Evolutionary conservation across 1,284 basidiomycete genomes (phyloP), one percentile per base, ranked within the genome.

Genomic region (Puccinia coronata): DNA sequence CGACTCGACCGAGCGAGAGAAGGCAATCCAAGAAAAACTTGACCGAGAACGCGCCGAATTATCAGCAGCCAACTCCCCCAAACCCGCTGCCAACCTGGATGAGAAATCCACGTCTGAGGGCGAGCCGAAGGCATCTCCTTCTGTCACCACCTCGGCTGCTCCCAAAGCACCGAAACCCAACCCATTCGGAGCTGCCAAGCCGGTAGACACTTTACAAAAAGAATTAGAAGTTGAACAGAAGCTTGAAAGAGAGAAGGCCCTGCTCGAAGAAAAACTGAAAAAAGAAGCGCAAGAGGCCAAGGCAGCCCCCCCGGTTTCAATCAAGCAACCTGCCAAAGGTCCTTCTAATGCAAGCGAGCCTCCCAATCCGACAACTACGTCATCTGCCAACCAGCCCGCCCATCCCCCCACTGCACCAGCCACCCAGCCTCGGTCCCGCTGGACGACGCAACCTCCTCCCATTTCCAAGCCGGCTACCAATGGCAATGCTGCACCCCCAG

Each of bases 161-260:
- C 67, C 76, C 23, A 69, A 69, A 39, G 65, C 53, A 20, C 43
- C 63, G 34, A 79, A 79, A 23, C 61, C 76, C 36, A 79, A 70
- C 34, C 76, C 76, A 23, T 79, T 79, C 31, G 76, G 76, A 20
- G 76, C 76, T 41, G 76, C 76, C 47, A 79, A 71, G 51, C 76
- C 76, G 12, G 76, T 79, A 8, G 65, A 79, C 39, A 79, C 76
- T 36, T 39, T 79, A 39, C 51, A 39, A 69, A 79, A 79, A 70
- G 76, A 79, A 67, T 41, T 79, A 39, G 65, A 79, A 67, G 41
- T 79, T 41, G 76, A 79, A 47, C 41, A 79, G 55, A 79, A 79
- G 55, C 65, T 79, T 39, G 49, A 55, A 70, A 70, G 55, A 39
- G 76, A 79, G 36, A 70, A 79, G 41, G 67, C 31, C 20, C 49